These are phyloP conservation scores for Aphanomyces invadans DNA, from an alignment of 352 stramenopile genomes.

Conservation along the genomic window DNA sequence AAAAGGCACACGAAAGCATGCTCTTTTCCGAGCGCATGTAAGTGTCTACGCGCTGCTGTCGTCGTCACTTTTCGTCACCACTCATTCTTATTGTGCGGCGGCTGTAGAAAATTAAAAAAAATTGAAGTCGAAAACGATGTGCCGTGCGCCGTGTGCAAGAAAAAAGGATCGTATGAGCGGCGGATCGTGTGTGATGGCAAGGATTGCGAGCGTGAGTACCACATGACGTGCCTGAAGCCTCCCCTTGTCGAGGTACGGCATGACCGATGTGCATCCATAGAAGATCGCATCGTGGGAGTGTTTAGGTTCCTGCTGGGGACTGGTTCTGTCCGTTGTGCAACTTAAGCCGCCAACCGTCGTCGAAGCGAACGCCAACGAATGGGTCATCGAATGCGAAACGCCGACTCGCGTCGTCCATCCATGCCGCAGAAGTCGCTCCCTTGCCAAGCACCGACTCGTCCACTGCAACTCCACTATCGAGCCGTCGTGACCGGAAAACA, in stretches of 20 bases:
- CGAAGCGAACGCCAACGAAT: conserved; percentile 34
- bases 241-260: conserved; percentile 33
- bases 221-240: conserved; percentile 76
- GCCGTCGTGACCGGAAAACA: conserved; percentile 17
- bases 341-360: not conserved
- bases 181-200: conserved; percentile 79
- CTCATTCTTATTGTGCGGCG: not conserved
- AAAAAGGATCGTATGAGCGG: conserved; percentile 70
- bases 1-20: conserved; percentile 30
- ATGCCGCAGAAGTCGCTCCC: no score
- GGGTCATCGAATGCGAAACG: not conserved
- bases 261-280: no score
- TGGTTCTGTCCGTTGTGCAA: conserved; percentile 63
- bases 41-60: conserved; percentile 26
- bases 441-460: no score
- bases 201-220: conserved; percentile 75
- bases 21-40: conserved; percentile 80
- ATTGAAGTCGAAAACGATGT: conserved; percentile 53
- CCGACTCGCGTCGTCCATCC: no score
- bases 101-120: conserved; percentile 55
- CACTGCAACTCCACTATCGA: no score
- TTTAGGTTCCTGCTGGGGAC: conserved; percentile 46
- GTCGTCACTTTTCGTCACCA: not conserved
- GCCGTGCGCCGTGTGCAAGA: conserved; percentile 75
- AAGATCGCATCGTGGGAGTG: no score